Evolutionary conservation across 352 stramenopile species (phyloP).

Genomic region (Globisporangium irregulare): DNA sequence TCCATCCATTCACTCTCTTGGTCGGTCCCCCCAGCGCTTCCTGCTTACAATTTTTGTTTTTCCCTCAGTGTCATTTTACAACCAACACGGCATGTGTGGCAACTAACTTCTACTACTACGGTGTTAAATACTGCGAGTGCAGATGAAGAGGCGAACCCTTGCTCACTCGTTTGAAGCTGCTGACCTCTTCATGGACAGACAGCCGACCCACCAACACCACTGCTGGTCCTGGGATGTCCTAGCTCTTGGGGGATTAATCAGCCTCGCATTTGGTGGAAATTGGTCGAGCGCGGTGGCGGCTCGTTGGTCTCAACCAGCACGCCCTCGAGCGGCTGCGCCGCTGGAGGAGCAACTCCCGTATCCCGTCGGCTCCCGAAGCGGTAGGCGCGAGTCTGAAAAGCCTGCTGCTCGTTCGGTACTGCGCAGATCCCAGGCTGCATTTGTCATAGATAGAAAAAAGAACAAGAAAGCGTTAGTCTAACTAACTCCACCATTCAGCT

Average conservation of each 20-base stretch:
- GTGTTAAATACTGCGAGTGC: neutral
- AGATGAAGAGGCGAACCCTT: neutral
- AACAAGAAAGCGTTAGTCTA: neutral
- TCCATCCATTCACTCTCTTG: neutral
- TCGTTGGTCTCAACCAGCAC: constrained; percentile 4
- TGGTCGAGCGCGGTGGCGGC: neutral
- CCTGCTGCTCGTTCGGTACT: constrained; percentile 68
- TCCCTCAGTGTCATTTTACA: neutral
- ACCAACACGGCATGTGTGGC: neutral
- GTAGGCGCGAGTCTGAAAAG: constrained; percentile 23
- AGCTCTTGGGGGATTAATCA: neutral
- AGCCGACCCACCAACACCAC: too few species aligned
- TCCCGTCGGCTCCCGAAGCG: neutral
- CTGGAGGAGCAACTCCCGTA: constrained; percentile 5
- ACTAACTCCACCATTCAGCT: neutral
- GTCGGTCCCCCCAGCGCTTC: too few species aligned
- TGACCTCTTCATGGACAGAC: too few species aligned
- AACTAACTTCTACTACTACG: neutral
- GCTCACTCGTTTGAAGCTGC: neutral
- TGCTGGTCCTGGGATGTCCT: neutral
- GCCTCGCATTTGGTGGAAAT: constrained; percentile 15
- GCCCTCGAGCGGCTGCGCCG: constrained; percentile 9
- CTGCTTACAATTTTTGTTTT: neutral
- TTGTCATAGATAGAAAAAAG: neutral
- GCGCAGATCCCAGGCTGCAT: constrained; percentile 69